A percentile compares a stretch with the other conserved stretches of the same genome.
phyloP scores from a whole-genome alignment of 106 monocot species.

The Narthecium ossifragum region DNA sequence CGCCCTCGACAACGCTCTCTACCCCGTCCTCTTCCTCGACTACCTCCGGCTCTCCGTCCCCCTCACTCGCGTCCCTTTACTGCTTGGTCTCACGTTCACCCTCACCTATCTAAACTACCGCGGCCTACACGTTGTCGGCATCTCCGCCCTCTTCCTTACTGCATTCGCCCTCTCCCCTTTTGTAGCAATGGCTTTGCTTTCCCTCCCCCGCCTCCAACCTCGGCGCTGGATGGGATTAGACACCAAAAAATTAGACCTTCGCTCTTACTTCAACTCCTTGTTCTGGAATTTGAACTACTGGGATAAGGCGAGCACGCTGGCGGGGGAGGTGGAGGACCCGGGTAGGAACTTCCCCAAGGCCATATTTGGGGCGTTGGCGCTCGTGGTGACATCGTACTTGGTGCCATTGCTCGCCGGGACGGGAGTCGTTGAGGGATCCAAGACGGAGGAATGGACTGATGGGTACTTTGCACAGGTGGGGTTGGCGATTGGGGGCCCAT shows the following conservation, averaged over 20 bases:
- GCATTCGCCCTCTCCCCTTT: conserved; percentile 79
- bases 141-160: conserved; percentile 57
- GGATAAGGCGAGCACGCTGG: conserved; percentile 90
- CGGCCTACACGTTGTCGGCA: conserved; percentile 78
- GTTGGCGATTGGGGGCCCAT: conserved; percentile 52
- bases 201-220: conserved; percentile 47
- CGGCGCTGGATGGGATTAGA: conserved; percentile 47
- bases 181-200: conserved; percentile 41
- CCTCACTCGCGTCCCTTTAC: conserved; percentile 21
- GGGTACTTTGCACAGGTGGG: conserved; percentile 81
- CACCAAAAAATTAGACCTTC: conserved; percentile 15
- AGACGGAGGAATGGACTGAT: conserved; percentile 59
- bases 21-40: conserved; percentile 87
- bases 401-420: conserved; percentile 78
- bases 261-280: conserved; percentile 73
- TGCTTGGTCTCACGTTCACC: conserved; percentile 37
- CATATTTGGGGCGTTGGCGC: conserved; percentile 45
- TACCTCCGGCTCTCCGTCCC: conserved; percentile 43
- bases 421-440: conserved; percentile 35
- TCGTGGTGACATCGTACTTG: conserved; percentile 64
- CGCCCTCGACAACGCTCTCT: conserved; percentile 78
- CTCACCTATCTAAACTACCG: conserved; percentile 87
- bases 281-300: conserved; percentile 96
- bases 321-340: conserved; percentile 80
- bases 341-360: conserved; percentile 64